phyloP scores from a whole-genome alignment of 768 basidiomycete species.

The Macrocybe gigantea region DNA sequence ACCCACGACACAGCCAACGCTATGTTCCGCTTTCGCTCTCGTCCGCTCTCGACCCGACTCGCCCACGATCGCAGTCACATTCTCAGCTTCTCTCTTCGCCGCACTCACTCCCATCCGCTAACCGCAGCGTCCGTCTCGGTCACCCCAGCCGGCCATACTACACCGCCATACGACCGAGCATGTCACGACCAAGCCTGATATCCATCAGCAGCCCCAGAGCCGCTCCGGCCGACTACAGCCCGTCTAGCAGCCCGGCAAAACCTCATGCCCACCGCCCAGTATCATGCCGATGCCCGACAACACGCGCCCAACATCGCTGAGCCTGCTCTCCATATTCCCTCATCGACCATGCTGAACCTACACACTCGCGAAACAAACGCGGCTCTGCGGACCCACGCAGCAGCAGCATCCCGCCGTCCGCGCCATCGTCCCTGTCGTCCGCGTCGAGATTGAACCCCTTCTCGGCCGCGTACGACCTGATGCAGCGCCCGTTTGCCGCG shows the following conservation, averaged over 20 bases:
- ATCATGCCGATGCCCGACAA: conserved; percentile 4
- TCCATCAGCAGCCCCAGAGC: too few relatives aligned
- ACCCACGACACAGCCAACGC: neutral
- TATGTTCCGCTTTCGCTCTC: conserved; percentile 8
- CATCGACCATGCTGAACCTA: too few relatives aligned
- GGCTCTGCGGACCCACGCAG: neutral
- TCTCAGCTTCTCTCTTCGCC: conserved; percentile 10
- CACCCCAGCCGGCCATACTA: conserved; percentile 52
- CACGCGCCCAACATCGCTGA: too few relatives aligned
- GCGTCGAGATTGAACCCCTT: conserved; percentile 14
- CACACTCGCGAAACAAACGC: neutral
- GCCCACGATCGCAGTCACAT: conserved; percentile 13
- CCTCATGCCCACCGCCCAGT: too few relatives aligned
- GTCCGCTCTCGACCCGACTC: conserved; percentile 8
- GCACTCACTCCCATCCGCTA: conserved; percentile 9
- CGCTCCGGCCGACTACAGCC: too few relatives aligned
- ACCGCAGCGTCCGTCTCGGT: conserved; percentile 30
- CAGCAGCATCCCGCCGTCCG: neutral
- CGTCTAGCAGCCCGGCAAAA: too few relatives aligned
- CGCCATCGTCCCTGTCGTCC: conserved; percentile 18
- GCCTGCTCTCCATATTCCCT: conserved; percentile 4
- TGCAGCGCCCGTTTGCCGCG: conserved; percentile 18
- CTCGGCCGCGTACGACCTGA: conserved; percentile 3
- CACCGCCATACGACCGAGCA: conserved; percentile 38
- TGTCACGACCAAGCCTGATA: neutral